Conservation (phyloP, 352 stramenopile species). For the Thalassiosira livingstoniorum region DNA sequence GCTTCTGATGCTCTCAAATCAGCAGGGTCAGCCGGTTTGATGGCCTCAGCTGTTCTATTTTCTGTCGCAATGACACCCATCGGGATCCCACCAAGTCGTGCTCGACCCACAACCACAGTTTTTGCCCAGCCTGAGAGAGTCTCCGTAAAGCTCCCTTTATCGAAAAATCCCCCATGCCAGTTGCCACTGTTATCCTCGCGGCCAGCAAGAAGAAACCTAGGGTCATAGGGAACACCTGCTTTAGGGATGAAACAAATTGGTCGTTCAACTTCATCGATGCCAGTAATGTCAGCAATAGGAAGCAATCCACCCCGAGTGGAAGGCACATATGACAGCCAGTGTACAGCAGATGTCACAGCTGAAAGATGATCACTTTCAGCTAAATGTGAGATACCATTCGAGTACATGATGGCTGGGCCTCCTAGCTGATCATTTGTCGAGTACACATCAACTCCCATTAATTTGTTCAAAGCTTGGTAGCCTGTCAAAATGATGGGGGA, state of each 20-base stretch:
- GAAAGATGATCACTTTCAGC: conserved; percentile 96
- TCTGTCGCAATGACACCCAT: conserved; percentile 99
- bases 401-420: conserved; percentile 99
- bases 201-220: conserved; percentile 91
- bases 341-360: conserved; percentile 93
- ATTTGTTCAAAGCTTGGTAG: conserved; percentile 99
- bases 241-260: conserved; percentile 91
- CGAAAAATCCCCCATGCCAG: conserved; percentile 87
- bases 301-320: conserved; percentile 72
- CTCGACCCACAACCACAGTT: conserved; percentile 97
- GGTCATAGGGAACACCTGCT: conserved; percentile 95
- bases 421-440: conserved; percentile 99
- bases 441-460: conserved; percentile 99
- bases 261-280: conserved; percentile 87
- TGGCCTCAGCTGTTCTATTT: conserved; percentile 96
- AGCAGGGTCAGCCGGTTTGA: conserved; percentile 97
- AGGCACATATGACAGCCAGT: conserved; percentile 94
- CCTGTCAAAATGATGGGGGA: conserved; percentile 99
- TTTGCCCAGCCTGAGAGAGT: conserved; percentile 98
- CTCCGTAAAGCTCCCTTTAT: conserved; percentile 96
- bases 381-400: conserved; percentile 99
- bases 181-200: conserved; percentile 83
- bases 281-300: conserved; percentile 82
- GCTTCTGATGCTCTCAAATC: conserved; percentile 95
- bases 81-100: conserved; percentile 97